Conservation (phyloP, 345 rosid genomes). For the Lepidium africanum region DNA sequence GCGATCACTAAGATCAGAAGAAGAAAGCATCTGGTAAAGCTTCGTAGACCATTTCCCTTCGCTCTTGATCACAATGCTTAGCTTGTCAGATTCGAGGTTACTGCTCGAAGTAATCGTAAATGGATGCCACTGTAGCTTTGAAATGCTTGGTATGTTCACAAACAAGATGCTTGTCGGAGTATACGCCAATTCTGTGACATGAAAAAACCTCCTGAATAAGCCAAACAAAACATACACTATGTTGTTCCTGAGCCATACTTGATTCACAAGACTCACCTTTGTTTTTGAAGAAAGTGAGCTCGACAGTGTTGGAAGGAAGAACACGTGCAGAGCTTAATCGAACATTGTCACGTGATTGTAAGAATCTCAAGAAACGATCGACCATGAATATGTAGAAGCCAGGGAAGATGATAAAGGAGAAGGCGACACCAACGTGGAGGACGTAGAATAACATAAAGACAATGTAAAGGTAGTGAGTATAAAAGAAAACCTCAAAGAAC, state of each 20-base stretch:
- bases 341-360: conserved; percentile 48
- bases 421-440: conserved; percentile 54
- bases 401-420: conserved; percentile 48
- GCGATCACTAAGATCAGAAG: conserved; percentile 34
- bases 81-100: conserved; percentile 50
- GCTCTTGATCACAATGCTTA: conserved; percentile 59
- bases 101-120: conserved; percentile 69
- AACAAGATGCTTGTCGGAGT: conserved; percentile 62
- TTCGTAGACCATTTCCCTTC: conserved; percentile 77
- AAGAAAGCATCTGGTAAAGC: conserved; percentile 56
- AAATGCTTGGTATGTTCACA: conserved; percentile 63
- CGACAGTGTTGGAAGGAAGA: conserved; percentile 50
- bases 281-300: conserved; percentile 63
- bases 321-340: conserved; percentile 52
- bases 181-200: conserved; percentile 48
- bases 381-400: conserved; percentile 70
- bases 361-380: conserved; percentile 65
- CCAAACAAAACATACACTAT: too few relatives aligned
- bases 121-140: conserved; percentile 92
- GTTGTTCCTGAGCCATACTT: background rate
- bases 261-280: conserved; percentile 28
- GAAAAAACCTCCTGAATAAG: too few relatives aligned
- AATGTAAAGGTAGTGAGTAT: conserved; percentile 62
- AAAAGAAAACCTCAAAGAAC: conserved; percentile 70
- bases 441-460: conserved; percentile 55